Evolutionary conservation across 2,329 filamentous ascomycete species (phyloP).

Genomic region (Penicillium sp.): DNA sequence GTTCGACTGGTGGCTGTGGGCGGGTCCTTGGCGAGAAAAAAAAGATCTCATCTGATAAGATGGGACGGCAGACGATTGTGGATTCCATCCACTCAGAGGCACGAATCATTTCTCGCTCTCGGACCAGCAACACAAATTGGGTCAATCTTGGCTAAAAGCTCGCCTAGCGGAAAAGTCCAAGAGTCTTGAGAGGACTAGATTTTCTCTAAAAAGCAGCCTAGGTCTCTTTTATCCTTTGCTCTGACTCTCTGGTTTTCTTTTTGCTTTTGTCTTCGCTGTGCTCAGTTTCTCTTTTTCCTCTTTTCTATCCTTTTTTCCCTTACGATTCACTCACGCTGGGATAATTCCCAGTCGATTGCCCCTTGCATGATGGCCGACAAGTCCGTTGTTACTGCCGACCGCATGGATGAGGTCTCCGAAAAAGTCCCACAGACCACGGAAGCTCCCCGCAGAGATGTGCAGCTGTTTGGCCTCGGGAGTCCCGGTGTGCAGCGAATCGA

Average conservation of each 20-base stretch:
- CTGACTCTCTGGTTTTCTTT: too few species aligned
- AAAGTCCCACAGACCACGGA: slow-evolving; percentile 6
- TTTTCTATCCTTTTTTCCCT: too few species aligned
- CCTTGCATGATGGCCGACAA: background rate
- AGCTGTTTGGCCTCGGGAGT: slow-evolving; percentile 19
- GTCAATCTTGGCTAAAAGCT: slow-evolving; percentile 1
- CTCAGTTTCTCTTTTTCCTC: too few species aligned
- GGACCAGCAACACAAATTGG: too few species aligned
- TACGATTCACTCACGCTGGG: too few species aligned
- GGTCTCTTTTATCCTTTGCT: too few species aligned
- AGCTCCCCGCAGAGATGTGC: background rate
- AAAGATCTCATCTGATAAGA: slow-evolving; percentile 9
- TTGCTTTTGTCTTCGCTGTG: too few species aligned
- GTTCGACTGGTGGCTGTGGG: background rate
- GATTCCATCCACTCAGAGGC: background rate
- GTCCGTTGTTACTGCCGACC: background rate
- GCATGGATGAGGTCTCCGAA: slow-evolving; percentile 1
- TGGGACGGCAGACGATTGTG: background rate
- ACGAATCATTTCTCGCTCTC: background rate
- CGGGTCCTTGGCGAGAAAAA: background rate
- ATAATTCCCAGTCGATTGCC: background rate
- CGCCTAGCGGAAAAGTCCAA: too few species aligned
- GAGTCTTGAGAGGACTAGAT: too few species aligned
- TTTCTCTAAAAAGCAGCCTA: too few species aligned
- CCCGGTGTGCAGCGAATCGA: slow-evolving; percentile 57